Base-by-base conservation (phyloP, 2,329 filamentous ascomycete genomes). In the Pseudogymnoascus sp. region DNA sequence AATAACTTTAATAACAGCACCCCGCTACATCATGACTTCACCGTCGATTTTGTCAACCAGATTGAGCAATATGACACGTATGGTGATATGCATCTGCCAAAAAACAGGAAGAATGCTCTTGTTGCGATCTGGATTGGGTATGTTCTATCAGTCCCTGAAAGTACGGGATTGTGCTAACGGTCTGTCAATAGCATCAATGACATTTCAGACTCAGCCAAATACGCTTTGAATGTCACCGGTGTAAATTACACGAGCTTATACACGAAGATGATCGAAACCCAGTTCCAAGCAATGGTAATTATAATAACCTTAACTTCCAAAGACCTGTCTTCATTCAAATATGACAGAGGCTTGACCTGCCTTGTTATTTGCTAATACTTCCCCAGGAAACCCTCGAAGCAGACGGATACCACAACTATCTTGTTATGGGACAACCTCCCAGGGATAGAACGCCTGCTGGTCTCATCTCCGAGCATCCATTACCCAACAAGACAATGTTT, bases 351-450 rank as follows among this genome's bases (percentile, higher is more conserved):
- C 16, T 2, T 44, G 6, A 11, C 18, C 12, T 53, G n/a, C 4
- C 31, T 31, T 8, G n/a, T 11, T 12, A 6, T n/a, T 28, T 28
- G 44, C 46, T 53, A 18, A 53, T 14, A 31, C 16, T 16, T 31
- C 2, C 3, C n/a, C 5, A 53, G 46, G 70, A 75, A 23, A 73
- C 71, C 0, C 69, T 83, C 4, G 78, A 78, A 61, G 60, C 69
- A 0, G 72, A 77, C 0, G 80, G 80, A 0, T 82, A 80, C 66
- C 69, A 70, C 3, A 74, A 78, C 23, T 81, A 78, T 64, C 70
- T 84, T 5, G 78, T 84, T 66, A 71, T 84, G 70, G 81, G 82
- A 46, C 72, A 83, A 1, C 81, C 81, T 1, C 81, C 81, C 0
- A 69, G 83, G 1, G 77, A 83, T 66, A 76, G 78, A 10, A 78